Conservation (phyloP, 257 asterid species). For the Solanum verrucosum region DNA sequence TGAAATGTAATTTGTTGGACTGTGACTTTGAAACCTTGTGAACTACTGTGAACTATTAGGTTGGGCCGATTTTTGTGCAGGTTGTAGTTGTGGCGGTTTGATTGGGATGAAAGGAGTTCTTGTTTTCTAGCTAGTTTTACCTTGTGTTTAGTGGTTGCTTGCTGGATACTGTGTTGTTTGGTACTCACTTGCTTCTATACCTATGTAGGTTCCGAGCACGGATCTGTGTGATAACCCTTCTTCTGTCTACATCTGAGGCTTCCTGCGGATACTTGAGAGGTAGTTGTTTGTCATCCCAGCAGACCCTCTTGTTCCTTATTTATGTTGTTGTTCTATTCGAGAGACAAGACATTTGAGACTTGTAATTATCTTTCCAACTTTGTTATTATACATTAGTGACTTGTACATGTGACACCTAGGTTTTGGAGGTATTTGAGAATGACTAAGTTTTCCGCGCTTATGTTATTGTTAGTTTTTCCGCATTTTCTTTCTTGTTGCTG, state of each 20-base stretch:
- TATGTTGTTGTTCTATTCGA: too few species aligned
- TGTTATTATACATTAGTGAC: neutral
- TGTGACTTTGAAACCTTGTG: neutral
- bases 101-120: neutral
- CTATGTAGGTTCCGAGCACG: neutral
- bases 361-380: too few species aligned
- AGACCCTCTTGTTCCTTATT: too few species aligned
- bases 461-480: neutral
- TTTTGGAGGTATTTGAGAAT: neutral
- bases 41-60: neutral
- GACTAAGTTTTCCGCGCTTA: neutral
- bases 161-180: neutral
- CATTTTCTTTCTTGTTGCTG: too few species aligned
- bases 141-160: neutral
- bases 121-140: neutral
- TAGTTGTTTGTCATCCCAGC: neutral
- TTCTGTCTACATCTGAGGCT: too few species aligned
- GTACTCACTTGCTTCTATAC: neutral
- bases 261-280: neutral
- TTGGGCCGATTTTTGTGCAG: neutral
- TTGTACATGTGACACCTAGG: neutral
- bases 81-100: neutral
- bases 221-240: neutral
- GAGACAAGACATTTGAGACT: too few species aligned
- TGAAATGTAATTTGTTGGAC: neutral